A percentile compares a stretch with the other conserved stretches of the same genome.
Conservation (phyloP, 2,329 filamentous ascomycete genomes). For the Apiospora kogelbergensis region DNA sequence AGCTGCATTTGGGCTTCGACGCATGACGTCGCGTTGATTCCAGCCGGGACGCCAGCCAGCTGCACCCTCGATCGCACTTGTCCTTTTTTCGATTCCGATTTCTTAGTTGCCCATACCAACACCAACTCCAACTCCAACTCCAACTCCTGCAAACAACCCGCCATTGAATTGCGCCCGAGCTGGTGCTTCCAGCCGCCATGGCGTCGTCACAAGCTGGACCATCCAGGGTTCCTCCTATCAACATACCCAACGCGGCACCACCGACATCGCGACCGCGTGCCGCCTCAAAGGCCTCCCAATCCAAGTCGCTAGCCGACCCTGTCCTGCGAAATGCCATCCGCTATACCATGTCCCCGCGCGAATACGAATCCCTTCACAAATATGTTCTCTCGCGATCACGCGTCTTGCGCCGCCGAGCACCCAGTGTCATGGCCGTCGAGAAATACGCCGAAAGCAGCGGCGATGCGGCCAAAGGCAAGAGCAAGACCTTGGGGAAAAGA, state of each 20-base stretch:
- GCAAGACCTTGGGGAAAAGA: conserved; percentile 30
- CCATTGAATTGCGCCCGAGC: not conserved
- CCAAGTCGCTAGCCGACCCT: conserved; percentile 52
- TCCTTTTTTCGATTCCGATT: not conserved
- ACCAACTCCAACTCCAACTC: not conserved
- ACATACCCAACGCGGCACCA: not conserved
- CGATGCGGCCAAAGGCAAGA: conserved; percentile 22
- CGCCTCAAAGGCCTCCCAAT: not conserved
- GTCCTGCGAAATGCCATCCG: conserved; percentile 82
- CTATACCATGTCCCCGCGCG: conserved; percentile 80
- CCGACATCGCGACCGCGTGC: not conserved
- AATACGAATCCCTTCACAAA: conserved; percentile 82
- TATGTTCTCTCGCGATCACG: conserved; percentile 76
- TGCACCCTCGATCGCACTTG: not conserved
- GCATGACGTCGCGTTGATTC: not conserved
- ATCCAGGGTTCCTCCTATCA: not conserved
- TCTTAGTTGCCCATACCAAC: not conserved
- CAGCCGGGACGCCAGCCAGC: not conserved
- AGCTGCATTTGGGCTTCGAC: not conserved
- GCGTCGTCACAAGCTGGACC: conserved; percentile 1
- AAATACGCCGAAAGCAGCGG: conserved; percentile 49
- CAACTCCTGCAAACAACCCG: not conserved
- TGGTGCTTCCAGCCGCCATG: conserved; percentile 1
- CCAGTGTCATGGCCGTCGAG: conserved; percentile 56
- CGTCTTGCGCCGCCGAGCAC: conserved; percentile 53